Evolutionary conservation across 805 yeast genomes (phyloP), one percentile per base, ranked within the genome.

Genomic region (Monosporozyma servazzii): DNA sequence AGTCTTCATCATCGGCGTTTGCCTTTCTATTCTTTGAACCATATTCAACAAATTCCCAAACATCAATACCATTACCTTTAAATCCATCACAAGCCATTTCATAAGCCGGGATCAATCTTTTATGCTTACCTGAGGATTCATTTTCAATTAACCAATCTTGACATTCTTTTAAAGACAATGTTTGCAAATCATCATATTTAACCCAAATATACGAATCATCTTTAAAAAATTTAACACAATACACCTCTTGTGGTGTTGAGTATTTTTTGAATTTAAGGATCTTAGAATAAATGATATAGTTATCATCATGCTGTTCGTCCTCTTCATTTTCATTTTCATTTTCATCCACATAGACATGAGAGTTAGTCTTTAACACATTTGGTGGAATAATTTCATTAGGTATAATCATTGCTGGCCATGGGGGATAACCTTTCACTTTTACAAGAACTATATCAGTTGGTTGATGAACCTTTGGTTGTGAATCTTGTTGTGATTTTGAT

Each of bases 401-500:
- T 3, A 87, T 75, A 3, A 86, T 81, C 80, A 87, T 82, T 2
- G 90, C 89, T 0, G 96, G 96, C 96, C 96, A 88, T 42, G 90
- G 84, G 2, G 95, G 86, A 63, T 81, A 88, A 8, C 95, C 95
- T 61, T 86, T 88, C 47, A 88, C 81, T 66, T 88, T 88, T 7
- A 93, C 93, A 23, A 88, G 72, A 0, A 88, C 86, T 5, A 80
- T 66, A 27, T 73, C 68, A 3, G 84, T 82, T 2, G 82, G 78
- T 27, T 69, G 71, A 39, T 47, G 57, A 5, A 56, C 27, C 7
- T 9, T 21, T 6, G 20, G 30, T 18, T 39, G 23, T 39, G 3
- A 18, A 18, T 39, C 17, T 1, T 33, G 37, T 15, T 33, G 13
- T 13, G 17, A 13, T 2, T 33, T 6, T 33, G 13, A n/a, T 33